A percentile compares a stretch with the other conserved stretches of the same genome.
These are phyloP conservation scores for Saccharomycopsis capsularis DNA, from an alignment of 805 yeast species.

Conservation along the genomic window DNA sequence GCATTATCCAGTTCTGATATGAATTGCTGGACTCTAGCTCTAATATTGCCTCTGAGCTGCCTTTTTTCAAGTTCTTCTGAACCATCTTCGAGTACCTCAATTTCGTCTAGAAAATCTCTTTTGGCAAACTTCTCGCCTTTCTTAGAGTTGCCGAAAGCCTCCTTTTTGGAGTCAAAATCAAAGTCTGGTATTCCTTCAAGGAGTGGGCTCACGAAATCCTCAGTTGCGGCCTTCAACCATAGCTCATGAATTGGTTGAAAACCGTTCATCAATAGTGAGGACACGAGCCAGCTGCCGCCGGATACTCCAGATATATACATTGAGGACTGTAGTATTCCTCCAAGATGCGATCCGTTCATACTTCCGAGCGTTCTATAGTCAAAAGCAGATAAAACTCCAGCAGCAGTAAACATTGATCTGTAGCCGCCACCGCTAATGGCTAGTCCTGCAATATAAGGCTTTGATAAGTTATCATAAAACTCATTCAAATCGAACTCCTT, in stretches of 20 bases:
- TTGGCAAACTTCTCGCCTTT: constrained; percentile 2
- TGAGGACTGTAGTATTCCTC: constrained; percentile 48
- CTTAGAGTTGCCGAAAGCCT: constrained; percentile 3
- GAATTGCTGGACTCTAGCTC: neutral
- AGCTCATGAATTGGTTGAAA: constrained; percentile 60
- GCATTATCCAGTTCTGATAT: neutral
- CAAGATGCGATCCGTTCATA: constrained; percentile 31
- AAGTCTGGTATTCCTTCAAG: constrained; percentile 53
- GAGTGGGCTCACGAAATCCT: constrained; percentile 33
- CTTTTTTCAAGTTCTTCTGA: constrained; percentile 7
- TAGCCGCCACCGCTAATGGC: constrained; percentile 49
- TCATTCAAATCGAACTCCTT: constrained; percentile 9
- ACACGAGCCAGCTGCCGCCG: constrained; percentile 68
- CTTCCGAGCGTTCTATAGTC: constrained; percentile 39
- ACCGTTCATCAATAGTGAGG: constrained; percentile 38
- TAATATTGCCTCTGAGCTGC: constrained; percentile 5
- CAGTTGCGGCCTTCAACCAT: constrained; percentile 32
- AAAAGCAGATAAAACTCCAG: constrained; percentile 47
- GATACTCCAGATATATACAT: constrained; percentile 59
- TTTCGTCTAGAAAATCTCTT: constrained; percentile 22
- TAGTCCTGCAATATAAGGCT: constrained; percentile 31
- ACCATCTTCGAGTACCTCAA: constrained; percentile 3
- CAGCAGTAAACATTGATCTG: constrained; percentile 53
- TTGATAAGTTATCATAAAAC: constrained; percentile 1
- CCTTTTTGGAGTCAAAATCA: constrained; percentile 30